Evolutionary conservation across 2,329 filamentous ascomycete species (phyloP).

Genomic region (Thielaviopsis musarum): DNA sequence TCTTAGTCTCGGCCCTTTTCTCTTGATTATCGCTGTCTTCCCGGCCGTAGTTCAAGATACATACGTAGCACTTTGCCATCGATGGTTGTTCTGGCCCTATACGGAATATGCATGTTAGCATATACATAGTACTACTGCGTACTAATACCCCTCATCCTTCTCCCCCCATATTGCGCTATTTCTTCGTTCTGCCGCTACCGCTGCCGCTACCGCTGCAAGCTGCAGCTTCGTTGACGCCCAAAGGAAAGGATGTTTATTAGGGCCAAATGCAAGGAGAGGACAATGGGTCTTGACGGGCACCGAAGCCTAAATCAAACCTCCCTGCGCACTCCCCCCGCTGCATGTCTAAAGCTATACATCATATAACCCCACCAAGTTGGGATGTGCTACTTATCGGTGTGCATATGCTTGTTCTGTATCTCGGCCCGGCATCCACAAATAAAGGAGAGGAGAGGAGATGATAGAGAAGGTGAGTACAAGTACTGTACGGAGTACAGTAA

Average conservation of each 20-base stretch:
- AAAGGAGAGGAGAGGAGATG: background rate
- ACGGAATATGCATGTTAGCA: too few relatives aligned
- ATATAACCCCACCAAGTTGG: background rate
- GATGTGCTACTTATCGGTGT: background rate
- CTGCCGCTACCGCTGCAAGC: background rate
- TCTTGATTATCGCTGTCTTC: too few relatives aligned
- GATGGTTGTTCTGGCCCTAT: too few relatives aligned
- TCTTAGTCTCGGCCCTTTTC: too few relatives aligned
- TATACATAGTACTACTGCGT: too few relatives aligned
- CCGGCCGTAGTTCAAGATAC: too few relatives aligned
- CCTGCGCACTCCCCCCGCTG: background rate
- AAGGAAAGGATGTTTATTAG: background rate
- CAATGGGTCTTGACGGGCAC: too few relatives aligned
- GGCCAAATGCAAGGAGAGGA: too few relatives aligned
- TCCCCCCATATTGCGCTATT: background rate
- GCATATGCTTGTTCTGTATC: background rate
- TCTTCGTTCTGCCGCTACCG: background rate
- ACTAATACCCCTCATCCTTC: background rate
- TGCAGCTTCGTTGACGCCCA: background rate
- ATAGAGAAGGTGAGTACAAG: background rate
- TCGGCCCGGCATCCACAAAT: background rate
- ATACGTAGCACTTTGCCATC: too few relatives aligned
- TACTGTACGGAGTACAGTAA: too few relatives aligned
- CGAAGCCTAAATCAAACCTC: background rate
- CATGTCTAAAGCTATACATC: background rate